Conservation (phyloP, 192 early-diverging fungal genomes). For the Rhizophagus prolifer region DNA sequence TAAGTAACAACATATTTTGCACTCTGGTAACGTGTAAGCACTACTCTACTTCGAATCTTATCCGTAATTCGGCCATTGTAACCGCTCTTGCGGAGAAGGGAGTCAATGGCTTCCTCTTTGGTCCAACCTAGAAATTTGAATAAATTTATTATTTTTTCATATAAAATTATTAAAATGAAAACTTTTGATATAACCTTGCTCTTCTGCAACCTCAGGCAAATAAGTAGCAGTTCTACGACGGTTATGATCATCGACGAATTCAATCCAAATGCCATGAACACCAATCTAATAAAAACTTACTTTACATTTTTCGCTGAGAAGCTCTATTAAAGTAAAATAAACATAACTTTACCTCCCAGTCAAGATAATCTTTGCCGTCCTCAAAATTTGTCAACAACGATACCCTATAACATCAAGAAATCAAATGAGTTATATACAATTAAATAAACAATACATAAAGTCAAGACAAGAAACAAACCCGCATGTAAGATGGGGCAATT, state of each 20-base stretch:
- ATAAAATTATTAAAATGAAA: not conserved
- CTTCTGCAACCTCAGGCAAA: slow-evolving; percentile 84
- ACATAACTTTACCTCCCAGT: slow-evolving; percentile 69
- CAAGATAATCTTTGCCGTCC: slow-evolving; percentile 62
- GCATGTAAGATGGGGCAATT: slow-evolving; percentile 69
- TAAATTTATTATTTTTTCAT: not conserved
- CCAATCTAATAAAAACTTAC: slow-evolving; percentile 53
- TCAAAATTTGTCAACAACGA: slow-evolving; percentile 92
- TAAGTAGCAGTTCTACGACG: slow-evolving; percentile 76
- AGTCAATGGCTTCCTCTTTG: slow-evolving; percentile 80
- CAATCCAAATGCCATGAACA: slow-evolving; percentile 91
- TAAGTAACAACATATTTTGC: slow-evolving; percentile 69
- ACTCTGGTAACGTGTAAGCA: slow-evolving; percentile 84
- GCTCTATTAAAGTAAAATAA: not conserved
- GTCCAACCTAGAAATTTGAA: slow-evolving; percentile 59
- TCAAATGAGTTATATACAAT: not conserved
- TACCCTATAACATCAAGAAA: slow-evolving; percentile 43
- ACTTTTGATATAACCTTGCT: slow-evolving; percentile 58
- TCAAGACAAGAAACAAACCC: slow-evolving; percentile 36
- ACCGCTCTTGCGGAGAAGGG: slow-evolving; percentile 85
- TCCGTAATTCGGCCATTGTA: slow-evolving; percentile 63
- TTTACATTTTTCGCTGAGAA: not conserved
- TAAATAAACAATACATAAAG: not conserved
- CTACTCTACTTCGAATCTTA: slow-evolving; percentile 55
- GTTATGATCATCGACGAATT: slow-evolving; percentile 60